Evolutionary conservation across 2,329 filamentous ascomycete genomes (phyloP), one percentile per base, ranked within the genome.

Genomic region (Trichoderma sp.): DNA sequence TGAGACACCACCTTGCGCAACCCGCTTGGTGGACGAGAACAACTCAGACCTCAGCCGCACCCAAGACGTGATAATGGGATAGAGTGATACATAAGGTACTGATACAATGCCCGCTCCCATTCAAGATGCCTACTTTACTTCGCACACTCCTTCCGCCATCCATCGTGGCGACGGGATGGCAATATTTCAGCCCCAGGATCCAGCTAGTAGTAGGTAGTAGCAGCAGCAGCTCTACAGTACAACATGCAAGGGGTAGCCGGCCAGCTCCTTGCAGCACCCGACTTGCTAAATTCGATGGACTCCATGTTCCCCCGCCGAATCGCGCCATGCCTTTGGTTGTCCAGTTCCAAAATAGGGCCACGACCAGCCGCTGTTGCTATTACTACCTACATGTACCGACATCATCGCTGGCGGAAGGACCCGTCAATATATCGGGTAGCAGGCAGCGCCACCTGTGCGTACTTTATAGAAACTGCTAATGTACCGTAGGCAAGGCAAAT

Each of bases 321-420:
- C 47, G 58, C 47, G 58, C 58, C 47, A 61, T 61, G 58, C 45
- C 17, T 21, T 24, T 24, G 21, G 21, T 24, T 43, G 45, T 21
- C 58, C 30, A 61, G 44, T 41, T 61, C 58, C 58, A 39, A 61
- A 61, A 61, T 59, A 59, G 14, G n/a, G 7, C 30, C 30, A 34
- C 30, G 12, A 34, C 30, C 30, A 9, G 30, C 30, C 30, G 10
- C 10, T n/a, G 19, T n/a, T 10, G 10, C 10, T n/a, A 26, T n/a
- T 9, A 44, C 34, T 28, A 28, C 26, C 26, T 28, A 28, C 5
- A n/a, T n/a, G 28, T 28, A 28, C 28, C 28, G 44, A 28, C 39
- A 41, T 44, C 21, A 17, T 39, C 34, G 34, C 19, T 26, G 34
- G 39, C 54, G n/a, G 7, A 24, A 41, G 15, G 19, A 39, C 15